A percentile compares a stretch with the other conserved stretches of the same genome.
phyloP scores from a whole-genome alignment of 345 rosid genomes.

The Lepidium sativum region DNA sequence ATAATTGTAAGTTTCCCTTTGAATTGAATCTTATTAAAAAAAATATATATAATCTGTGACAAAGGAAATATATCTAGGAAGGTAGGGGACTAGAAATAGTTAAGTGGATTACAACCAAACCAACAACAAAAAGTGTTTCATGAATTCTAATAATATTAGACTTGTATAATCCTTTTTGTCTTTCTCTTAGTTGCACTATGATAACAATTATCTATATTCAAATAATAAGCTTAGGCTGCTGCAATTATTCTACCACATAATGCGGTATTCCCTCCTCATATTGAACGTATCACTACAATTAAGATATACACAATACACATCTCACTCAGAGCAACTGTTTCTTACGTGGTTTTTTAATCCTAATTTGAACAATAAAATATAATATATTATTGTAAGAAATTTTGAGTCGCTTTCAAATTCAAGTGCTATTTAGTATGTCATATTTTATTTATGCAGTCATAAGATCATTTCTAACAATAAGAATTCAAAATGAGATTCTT shows the following conservation, averaged over 20 bases:
- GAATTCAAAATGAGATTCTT: no score
- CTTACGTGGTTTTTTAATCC: constrained; percentile 22
- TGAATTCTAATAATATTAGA: not conserved
- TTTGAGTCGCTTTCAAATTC: not conserved
- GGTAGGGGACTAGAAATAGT: not conserved
- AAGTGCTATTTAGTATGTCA: not conserved
- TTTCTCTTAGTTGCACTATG: not conserved
- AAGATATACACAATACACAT: not conserved
- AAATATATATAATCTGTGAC: not conserved
- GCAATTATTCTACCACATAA: constrained; percentile 7
- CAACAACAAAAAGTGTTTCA: constrained; percentile 15
- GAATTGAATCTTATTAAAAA: not conserved
- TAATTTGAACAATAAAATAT: constrained; percentile 6
- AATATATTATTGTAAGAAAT: not conserved
- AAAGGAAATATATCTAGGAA: not conserved
- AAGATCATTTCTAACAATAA: no score
- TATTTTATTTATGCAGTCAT: not conserved
- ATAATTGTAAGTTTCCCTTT: not conserved
- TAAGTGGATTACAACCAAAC: constrained; percentile 30
- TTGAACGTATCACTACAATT: constrained; percentile 9
- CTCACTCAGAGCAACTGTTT: not conserved
- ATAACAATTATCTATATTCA: not conserved
- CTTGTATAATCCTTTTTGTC: constrained; percentile 4
- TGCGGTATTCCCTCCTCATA: constrained; percentile 1
- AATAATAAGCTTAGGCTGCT: constrained; percentile 8